Evolutionary conservation across 495 filamentous ascomycete genomes (phyloP), one percentile per base, ranked within the genome.

Genomic region (Cudoniella acicularis): DNA sequence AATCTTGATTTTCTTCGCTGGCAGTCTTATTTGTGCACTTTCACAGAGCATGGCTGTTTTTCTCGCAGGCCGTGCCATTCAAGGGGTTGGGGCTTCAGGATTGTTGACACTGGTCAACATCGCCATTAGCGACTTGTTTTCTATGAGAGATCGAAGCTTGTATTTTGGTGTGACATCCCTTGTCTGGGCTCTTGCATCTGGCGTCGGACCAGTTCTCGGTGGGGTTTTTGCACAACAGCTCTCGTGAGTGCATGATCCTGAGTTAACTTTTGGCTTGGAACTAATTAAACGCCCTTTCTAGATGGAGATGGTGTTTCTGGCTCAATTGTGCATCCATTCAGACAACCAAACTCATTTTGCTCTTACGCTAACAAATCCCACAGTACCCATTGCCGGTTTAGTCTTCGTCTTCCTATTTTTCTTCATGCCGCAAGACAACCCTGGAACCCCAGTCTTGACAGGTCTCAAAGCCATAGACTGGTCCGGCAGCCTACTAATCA

Each of bases 1-100:
- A 36, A 89, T 87, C 42, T 72, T 77, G 21, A 69, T 90, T 22
- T 96, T 96, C 75, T 83, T 93, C 63, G 69, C 91, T 10, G 90
- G 87, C 2, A 88, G 84, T 59, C 72, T 96, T 58, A 76, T 95
- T 42, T 84, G 86, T 54, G 91, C 82, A 0, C 64, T 91, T 27
- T 79, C 86, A 17, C 76, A 75, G 27, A 86, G 77, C 49, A 84
- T 96, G 61, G 76, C 79, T 26, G 90, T 92, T 83, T 77, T 96
- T 54, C 79, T 96, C 48, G 82, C 81, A 0, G 89, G 86, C 16
- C 71, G 92, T 68, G 86, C 87, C 0, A 74, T 96, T 48, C 91
- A 96, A 69, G 91, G 92, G 50, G 71, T 87, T n/a, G 91, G 91
- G 3, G 89, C 88, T 26, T 92, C 91, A 53, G 92, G 91, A 1